These are phyloP conservation scores for Penicillium paneum DNA, from an alignment of 2,329 filamentous ascomycete species.

Conservation along the genomic window DNA sequence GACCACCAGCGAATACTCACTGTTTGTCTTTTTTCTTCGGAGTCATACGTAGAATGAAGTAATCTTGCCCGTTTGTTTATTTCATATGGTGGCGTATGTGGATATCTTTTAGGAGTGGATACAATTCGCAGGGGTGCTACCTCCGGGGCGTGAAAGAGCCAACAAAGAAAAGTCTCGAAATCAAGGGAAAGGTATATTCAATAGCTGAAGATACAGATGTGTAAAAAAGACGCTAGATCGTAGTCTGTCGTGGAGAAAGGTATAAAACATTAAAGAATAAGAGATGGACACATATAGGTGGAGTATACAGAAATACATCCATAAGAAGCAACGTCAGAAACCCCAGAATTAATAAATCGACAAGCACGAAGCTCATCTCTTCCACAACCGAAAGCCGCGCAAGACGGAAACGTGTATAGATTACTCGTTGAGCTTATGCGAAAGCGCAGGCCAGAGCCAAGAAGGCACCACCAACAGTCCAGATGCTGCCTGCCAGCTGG, in stretches of 20 bases:
- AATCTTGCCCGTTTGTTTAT: no score
- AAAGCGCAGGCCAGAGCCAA: slow-evolving; percentile 28
- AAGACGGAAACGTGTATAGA: neutral
- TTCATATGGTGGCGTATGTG: neutral
- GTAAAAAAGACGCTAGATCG: slow-evolving; percentile 21
- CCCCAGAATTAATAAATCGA: slow-evolving; percentile 4
- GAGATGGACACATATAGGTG: slow-evolving; percentile 19
- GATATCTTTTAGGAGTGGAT: neutral
- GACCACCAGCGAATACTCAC: no score
- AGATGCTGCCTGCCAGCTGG: slow-evolving; percentile 19
- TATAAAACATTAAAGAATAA: slow-evolving; percentile 26
- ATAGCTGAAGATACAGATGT: slow-evolving; percentile 13
- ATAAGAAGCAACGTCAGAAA: slow-evolving; percentile 17
- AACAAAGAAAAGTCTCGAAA: neutral
- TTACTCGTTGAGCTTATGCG: slow-evolving; percentile 15
- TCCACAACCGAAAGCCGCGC: neutral
- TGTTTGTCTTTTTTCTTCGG: no score
- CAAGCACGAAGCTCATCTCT: neutral
- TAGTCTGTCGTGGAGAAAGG: slow-evolving; percentile 26
- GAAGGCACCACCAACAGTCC: slow-evolving; percentile 28
- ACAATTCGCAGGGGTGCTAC: neutral
- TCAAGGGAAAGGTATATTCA: slow-evolving; percentile 8
- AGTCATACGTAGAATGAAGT: no score
- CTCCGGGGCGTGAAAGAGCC: no score
- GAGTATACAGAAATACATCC: slow-evolving; percentile 17